A percentile compares a stretch with the other conserved stretches of the same genome.
These are phyloP conservation scores for Alliaria petiolata DNA, from an alignment of 345 rosid species.

Conservation along the genomic window DNA sequence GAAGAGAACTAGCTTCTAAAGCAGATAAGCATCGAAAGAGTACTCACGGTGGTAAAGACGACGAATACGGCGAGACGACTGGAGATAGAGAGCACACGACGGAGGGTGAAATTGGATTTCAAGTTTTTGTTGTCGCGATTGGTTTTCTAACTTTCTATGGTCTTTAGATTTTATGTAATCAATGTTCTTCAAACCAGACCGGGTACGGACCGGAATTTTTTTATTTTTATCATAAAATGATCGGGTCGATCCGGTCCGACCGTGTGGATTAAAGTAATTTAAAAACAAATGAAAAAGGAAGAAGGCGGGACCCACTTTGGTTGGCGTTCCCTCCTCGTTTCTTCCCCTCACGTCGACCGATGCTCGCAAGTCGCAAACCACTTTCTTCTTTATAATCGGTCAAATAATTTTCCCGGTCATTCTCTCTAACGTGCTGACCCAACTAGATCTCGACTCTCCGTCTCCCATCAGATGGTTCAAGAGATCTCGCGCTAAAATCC, in stretches of 20 bases:
- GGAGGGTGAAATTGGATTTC: background rate
- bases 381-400: background rate
- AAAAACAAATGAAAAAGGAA: background rate
- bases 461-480: background rate
- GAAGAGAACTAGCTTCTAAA: background rate
- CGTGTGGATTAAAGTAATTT: background rate
- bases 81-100: background rate
- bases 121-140: background rate
- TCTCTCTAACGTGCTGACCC: slow-evolving; percentile 12
- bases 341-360: slow-evolving; percentile 16
- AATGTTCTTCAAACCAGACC: background rate
- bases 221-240: background rate
- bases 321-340: slow-evolving; percentile 5
- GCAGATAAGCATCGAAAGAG: background rate
- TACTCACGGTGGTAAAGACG: slow-evolving; percentile 4
- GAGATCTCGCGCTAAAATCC: background rate
- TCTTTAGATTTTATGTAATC: background rate
- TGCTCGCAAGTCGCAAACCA: slow-evolving; percentile 6
- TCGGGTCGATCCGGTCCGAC: background rate
- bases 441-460: background rate
- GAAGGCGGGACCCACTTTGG: slow-evolving; percentile 16
- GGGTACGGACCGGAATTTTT: background rate
- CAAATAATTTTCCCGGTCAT: background rate
- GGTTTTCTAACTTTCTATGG: background rate
- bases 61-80: background rate